Evolutionary conservation across 345 rosid species (phyloP).

Genomic region (Camelina sativa): DNA sequence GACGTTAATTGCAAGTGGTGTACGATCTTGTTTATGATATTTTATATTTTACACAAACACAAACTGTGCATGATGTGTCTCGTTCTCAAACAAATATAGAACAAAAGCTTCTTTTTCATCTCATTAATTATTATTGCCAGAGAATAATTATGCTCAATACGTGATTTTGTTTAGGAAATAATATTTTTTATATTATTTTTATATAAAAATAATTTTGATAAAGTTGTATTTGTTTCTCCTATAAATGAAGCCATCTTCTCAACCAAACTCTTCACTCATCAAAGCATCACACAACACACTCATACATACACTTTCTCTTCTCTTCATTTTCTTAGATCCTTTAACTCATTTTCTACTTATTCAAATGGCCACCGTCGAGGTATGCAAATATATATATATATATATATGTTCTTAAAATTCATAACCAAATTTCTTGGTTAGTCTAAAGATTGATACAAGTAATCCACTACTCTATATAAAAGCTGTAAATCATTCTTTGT

Average conservation of each 20-base stretch:
- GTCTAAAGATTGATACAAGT: conserved; percentile 10
- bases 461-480: background rate
- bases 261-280: conserved; percentile 42
- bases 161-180: background rate
- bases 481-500: background rate
- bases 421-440: background rate
- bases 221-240: conserved; percentile 32
- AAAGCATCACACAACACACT: conserved; percentile 33
- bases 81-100: conserved; percentile 33
- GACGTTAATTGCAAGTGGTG: background rate
- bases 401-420: background rate
- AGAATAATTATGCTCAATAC: conserved; percentile 26
- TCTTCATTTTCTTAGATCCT: conserved; percentile 13
- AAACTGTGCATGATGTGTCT: conserved; percentile 29
- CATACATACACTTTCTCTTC: conserved; percentile 21
- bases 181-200: background rate
- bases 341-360: conserved; percentile 18
- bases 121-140: conserved; percentile 25
- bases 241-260: conserved; percentile 40
- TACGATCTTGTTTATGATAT: background rate
- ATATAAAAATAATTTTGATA: background rate
- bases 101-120: conserved; percentile 35
- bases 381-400: conserved; percentile 1
- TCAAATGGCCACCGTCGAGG: conserved; percentile 47
- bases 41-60: background rate